phyloP scores from a whole-genome alignment of 441 rosid genomes.

The Bruguiera hainesii region DNA sequence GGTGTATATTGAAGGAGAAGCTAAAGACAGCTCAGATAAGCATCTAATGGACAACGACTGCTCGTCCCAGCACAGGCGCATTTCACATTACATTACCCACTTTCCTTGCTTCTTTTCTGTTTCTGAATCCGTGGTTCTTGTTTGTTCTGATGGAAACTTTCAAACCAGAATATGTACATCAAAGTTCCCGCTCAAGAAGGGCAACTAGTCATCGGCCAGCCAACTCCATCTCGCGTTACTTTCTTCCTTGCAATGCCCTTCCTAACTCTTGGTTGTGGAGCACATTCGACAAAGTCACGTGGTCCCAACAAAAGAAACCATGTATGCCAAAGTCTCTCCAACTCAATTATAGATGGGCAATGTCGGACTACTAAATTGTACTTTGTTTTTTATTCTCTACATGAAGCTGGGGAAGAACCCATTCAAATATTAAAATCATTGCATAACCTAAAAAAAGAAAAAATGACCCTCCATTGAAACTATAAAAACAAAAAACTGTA shows the following conservation, averaged over 20 bases:
- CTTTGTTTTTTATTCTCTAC: too few relatives aligned
- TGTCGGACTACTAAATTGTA: neutral
- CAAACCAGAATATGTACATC: too few relatives aligned
- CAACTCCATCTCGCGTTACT: conserved; percentile 1
- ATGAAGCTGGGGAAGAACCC: too few relatives aligned
- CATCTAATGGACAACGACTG: conserved; percentile 22
- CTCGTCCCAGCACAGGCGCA: conserved; percentile 22
- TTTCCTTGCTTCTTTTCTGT: neutral
- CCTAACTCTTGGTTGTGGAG: conserved; percentile 1
- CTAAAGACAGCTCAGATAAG: conserved; percentile 17
- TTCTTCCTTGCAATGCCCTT: too few relatives aligned
- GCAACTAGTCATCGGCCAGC: neutral
- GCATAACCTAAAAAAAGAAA: too few relatives aligned
- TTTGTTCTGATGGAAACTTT: too few relatives aligned
- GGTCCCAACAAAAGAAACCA: neutral
- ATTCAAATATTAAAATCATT: too few relatives aligned
- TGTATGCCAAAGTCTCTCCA: neutral
- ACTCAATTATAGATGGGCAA: neutral
- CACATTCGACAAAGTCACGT: conserved; percentile 1
- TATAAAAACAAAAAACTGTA: too few relatives aligned
- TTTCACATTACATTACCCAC: neutral
- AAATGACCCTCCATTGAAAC: too few relatives aligned
- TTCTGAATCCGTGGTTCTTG: neutral
- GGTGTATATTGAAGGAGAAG: conserved; percentile 15
- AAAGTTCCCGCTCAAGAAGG: neutral